phyloP scores from a whole-genome alignment of 2,329 filamentous ascomycete species.

The Celoporthe dispersa region DNA sequence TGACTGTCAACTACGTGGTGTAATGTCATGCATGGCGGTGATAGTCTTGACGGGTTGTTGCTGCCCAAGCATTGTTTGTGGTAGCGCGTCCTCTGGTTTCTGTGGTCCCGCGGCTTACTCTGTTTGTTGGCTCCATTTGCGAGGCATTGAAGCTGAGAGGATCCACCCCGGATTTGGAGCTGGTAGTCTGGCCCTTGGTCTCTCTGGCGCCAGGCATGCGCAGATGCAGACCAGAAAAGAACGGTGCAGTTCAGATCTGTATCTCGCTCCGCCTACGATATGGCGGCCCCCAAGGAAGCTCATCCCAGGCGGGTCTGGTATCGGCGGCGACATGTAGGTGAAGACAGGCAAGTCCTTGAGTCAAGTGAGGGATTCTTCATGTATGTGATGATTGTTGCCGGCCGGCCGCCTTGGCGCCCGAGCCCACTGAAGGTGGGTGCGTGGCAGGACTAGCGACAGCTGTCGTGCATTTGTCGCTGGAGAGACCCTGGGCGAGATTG shows the following conservation, averaged over 20 bases:
- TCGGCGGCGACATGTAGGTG: background rate
- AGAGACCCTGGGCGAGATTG: background rate
- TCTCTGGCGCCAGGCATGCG: background rate
- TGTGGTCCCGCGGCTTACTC: conserved; percentile 11
- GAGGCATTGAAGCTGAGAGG: conserved; percentile 1
- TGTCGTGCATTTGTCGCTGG: conserved; percentile 2
- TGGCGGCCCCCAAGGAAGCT: background rate
- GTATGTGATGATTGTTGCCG: conserved; percentile 21
- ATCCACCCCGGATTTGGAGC: background rate
- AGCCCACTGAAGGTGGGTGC: background rate
- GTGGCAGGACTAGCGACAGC: background rate
- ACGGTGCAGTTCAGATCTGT: background rate
- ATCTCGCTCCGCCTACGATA: background rate
- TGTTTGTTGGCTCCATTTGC: conserved; percentile 15
- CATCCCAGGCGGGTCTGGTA: background rate
- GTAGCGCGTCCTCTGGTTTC: conserved; percentile 15
- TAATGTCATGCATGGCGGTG: conserved; percentile 22
- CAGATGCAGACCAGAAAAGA: background rate
- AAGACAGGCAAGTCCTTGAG: background rate
- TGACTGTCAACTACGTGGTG: conserved; percentile 23
- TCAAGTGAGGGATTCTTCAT: conserved; percentile 29
- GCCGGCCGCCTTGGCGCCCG: conserved; percentile 19
- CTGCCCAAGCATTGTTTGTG: conserved; percentile 25
- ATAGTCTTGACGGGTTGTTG: conserved; percentile 25
- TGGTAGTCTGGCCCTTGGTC: background rate